phyloP scores from a whole-genome alignment of 2,329 filamentous ascomycete species.

The Alternaria dauci region DNA sequence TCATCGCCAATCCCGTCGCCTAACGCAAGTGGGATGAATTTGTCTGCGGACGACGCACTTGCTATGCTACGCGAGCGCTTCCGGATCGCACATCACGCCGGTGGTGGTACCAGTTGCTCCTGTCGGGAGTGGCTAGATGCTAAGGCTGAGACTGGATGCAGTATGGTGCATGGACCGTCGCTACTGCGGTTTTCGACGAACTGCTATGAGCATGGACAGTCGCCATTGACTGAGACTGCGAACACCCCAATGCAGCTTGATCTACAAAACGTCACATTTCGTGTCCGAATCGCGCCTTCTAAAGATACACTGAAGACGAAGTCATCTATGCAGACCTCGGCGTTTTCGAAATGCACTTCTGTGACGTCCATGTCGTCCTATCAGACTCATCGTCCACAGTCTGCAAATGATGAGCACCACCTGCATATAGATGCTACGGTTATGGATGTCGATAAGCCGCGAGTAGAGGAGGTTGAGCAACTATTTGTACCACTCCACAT shows the following conservation, averaged over 20 bases:
- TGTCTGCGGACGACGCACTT: neutral
- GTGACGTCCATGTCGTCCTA: slow-evolving; percentile 12
- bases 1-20: neutral
- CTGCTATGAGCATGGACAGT: neutral
- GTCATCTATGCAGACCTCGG: neutral
- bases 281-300: neutral
- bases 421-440: neutral
- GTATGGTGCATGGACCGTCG: neutral
- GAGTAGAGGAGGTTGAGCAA: neutral
- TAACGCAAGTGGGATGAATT: neutral
- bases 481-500: neutral
- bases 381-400: neutral
- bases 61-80: neutral
- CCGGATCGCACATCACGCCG: neutral
- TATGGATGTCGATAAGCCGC: neutral
- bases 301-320: slow-evolving; percentile 1
- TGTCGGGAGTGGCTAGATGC: neutral
- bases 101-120: neutral
- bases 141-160: neutral
- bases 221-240: neutral
- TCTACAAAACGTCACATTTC: neutral
- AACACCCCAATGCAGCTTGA: neutral
- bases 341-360: slow-evolving; percentile 9
- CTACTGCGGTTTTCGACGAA: neutral
- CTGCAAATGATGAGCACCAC: neutral